Percentiles rank a stretch among this genome's conserved stretches.
phyloP scores from a whole-genome alignment of 148 eudicot genomes.

The Vaccinium corymbosum region DNA sequence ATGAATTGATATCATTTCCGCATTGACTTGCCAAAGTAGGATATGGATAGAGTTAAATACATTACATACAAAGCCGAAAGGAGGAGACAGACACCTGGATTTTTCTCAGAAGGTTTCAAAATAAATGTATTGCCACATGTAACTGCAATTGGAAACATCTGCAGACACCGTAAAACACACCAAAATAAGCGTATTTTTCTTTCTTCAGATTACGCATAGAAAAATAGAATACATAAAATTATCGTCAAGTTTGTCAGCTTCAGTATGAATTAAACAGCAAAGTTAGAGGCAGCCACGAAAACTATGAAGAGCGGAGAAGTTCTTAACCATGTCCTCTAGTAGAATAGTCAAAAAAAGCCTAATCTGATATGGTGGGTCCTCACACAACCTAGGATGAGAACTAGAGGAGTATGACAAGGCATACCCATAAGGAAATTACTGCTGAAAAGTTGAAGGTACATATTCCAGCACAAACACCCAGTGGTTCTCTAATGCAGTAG shows the following conservation, averaged over 20 bases:
- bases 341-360: neutral
- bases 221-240: neutral
- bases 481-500: constrained; percentile 51
- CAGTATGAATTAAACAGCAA: neutral
- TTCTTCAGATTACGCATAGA: neutral
- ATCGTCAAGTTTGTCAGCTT: neutral
- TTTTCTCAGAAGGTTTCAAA: constrained; percentile 62
- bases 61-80: neutral
- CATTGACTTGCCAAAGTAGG: neutral
- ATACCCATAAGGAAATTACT: constrained; percentile 54
- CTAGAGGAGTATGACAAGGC: constrained; percentile 16
- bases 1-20: neutral
- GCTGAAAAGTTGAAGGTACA: constrained; percentile 52
- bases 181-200: neutral
- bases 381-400: neutral
- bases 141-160: constrained; percentile 68
- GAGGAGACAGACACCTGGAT: constrained; percentile 42
- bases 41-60: neutral
- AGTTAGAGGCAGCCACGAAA: neutral
- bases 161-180: constrained; percentile 15
- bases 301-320: neutral
- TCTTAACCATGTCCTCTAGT: neutral
- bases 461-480: constrained; percentile 71
- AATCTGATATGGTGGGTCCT: neutral
- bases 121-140: constrained; percentile 67